A percentile compares a stretch with the other conserved stretches of the same genome.
Conservation (phyloP, 176 grass and related monocot species). For the Raddia distichophylla region DNA sequence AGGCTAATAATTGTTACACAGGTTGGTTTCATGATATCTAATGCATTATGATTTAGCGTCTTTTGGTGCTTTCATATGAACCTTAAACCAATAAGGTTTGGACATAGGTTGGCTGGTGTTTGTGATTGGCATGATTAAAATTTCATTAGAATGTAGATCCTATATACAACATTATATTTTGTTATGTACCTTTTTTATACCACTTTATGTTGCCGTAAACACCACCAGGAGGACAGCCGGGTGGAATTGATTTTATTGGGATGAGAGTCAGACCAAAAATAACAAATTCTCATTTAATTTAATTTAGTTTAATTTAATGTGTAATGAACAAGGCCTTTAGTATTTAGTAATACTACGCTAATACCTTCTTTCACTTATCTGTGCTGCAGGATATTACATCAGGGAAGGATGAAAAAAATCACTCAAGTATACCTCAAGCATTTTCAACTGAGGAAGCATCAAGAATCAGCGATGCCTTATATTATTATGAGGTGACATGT, state of each 20-base stretch:
- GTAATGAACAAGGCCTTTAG: too few species aligned
- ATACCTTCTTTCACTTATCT: constrained; percentile 36
- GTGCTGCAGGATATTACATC: constrained; percentile 64
- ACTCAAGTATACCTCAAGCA: constrained; percentile 50
- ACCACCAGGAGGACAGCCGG: neutral
- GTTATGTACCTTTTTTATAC: constrained; percentile 19
- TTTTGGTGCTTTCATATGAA: constrained; percentile 9
- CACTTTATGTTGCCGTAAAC: constrained; percentile 9
- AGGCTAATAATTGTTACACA: constrained; percentile 95
- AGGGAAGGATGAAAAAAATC: constrained; percentile 55
- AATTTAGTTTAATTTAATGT: too few species aligned
- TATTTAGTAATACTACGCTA: constrained; percentile 2
- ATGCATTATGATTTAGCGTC: constrained; percentile 1
- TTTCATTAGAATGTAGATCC: neutral
- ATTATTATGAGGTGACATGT: constrained; percentile 82
- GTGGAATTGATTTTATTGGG: neutral
- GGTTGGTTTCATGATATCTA: constrained; percentile 50
- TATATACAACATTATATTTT: neutral
- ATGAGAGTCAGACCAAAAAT: neutral
- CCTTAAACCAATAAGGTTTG: neutral
- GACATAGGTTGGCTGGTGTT: neutral
- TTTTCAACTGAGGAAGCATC: constrained; percentile 87
- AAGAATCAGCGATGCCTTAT: constrained; percentile 78
- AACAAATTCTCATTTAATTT: too few species aligned
- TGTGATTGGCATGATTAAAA: neutral